These are phyloP conservation scores for Raddia guianensis DNA, from an alignment of 176 grass and related monocot genomes.

Conservation along the genomic window DNA sequence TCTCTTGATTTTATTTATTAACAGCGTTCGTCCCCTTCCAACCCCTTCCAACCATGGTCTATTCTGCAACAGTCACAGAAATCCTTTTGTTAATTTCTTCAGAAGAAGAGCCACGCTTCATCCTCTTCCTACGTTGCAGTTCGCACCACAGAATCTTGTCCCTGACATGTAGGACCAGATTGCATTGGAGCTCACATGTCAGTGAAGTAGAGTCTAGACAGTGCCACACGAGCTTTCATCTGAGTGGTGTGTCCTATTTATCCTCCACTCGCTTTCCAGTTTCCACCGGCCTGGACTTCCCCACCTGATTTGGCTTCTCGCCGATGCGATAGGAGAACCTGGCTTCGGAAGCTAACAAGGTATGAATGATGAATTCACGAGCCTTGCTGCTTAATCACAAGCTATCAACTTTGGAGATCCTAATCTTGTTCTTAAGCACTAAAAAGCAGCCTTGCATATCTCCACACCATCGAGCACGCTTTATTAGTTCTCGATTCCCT, in stretches of 20 bases:
- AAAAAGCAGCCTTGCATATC: background rate
- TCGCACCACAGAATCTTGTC: background rate
- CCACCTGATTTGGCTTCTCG: slow-evolving; percentile 24
- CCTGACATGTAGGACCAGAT: background rate
- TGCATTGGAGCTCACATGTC: background rate
- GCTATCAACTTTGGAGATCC: background rate
- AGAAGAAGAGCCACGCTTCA: background rate
- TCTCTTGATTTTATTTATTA: slow-evolving; percentile 30
- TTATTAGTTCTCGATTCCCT: background rate
- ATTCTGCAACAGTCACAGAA: background rate
- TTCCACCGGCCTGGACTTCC: slow-evolving; percentile 9
- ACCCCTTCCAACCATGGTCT: background rate
- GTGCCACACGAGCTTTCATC: background rate
- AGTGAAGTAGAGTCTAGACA: background rate
- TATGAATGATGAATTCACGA: background rate
- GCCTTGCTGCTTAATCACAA: background rate
- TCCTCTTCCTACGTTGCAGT: background rate
- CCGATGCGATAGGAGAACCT: background rate
- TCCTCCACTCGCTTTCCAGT: slow-evolving; percentile 18
- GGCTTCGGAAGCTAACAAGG: slow-evolving; percentile 28
- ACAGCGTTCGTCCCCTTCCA: background rate
- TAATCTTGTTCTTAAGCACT: background rate
- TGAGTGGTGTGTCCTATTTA: slow-evolving; percentile 30
- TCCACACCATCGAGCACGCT: background rate
- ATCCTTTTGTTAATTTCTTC: background rate